These are phyloP conservation scores for Aspergillus quadrilineatus DNA, from an alignment of 2,329 filamentous ascomycete genomes.

Conservation along the genomic window DNA sequence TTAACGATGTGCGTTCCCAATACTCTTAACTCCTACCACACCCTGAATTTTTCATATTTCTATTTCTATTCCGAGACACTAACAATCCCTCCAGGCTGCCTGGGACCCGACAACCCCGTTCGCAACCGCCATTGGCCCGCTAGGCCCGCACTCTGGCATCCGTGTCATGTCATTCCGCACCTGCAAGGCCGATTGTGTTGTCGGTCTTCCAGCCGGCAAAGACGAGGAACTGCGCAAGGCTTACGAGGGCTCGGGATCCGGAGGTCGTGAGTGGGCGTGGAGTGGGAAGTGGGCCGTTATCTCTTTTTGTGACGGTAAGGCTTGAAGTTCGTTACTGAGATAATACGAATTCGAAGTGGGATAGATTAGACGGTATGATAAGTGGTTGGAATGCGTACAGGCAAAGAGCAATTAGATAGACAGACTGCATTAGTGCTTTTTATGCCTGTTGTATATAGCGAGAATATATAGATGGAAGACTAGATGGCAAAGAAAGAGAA, in stretches of 20 bases:
- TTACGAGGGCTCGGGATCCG: constrained; percentile 69
- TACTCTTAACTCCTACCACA: not conserved
- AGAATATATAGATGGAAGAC: not conserved
- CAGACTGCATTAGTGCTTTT: not conserved
- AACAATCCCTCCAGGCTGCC: constrained; percentile 52
- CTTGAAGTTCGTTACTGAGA: not conserved
- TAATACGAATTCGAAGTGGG: not conserved
- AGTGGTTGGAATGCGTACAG: not conserved
- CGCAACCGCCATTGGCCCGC: constrained; percentile 75
- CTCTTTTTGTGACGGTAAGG: constrained; percentile 72
- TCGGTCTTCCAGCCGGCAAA: constrained; percentile 75
- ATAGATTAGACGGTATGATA: not conserved
- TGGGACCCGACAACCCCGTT: constrained; percentile 92
- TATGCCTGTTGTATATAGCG: not conserved
- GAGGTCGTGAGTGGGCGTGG: constrained; percentile 85
- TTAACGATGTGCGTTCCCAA: constrained; percentile 68
- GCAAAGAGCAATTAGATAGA: not conserved
- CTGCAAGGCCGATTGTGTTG: constrained; percentile 95
- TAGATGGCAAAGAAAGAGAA: not conserved
- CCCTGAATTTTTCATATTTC: not conserved
- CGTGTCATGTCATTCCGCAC: constrained; percentile 85
- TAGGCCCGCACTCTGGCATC: constrained; percentile 77
- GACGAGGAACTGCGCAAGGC: constrained; percentile 74
- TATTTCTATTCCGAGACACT: not conserved
- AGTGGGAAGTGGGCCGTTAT: constrained; percentile 96